Evolutionary conservation across 2,329 filamentous ascomycete genomes (phyloP).

Genomic region (Juglanconis juglandina): DNA sequence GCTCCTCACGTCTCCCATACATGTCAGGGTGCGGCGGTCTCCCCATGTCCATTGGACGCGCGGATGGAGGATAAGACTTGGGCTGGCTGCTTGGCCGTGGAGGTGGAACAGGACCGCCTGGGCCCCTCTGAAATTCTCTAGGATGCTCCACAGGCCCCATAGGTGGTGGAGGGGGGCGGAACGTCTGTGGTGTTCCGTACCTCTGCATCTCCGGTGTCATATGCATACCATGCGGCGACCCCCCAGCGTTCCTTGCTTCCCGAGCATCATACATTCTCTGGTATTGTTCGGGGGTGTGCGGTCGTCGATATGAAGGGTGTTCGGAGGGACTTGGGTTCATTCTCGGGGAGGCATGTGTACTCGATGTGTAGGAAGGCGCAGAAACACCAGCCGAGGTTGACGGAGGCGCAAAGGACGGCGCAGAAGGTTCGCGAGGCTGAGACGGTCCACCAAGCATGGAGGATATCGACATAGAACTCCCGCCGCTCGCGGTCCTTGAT

Average conservation of each 20-base stretch:
- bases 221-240: constrained; percentile 49
- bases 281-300: constrained; percentile 68
- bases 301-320: constrained; percentile 61
- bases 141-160: constrained; percentile 40
- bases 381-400: constrained; percentile 34
- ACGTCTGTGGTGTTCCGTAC: constrained; percentile 56
- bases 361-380: constrained; percentile 43
- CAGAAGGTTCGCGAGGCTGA: constrained; percentile 32
- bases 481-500: constrained; percentile 42
- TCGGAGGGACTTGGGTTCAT: constrained; percentile 55
- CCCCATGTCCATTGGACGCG: constrained; percentile 45
- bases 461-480: constrained; percentile 60
- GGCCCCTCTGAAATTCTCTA: constrained; percentile 36
- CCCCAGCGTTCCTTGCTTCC: constrained; percentile 35
- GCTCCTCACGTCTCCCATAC: constrained; percentile 50
- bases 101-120: constrained; percentile 36
- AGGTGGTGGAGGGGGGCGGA: constrained; percentile 47
- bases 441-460: constrained; percentile 56
- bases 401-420: constrained; percentile 40
- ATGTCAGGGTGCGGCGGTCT: constrained; percentile 38
- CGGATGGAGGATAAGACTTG: constrained; percentile 42
- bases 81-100: constrained; percentile 51
- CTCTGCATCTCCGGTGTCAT: constrained; percentile 56
- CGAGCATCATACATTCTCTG: constrained; percentile 50
- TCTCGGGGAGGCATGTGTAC: constrained; percentile 54